Evolutionary conservation across 73 alveolate species (phyloP).

Genomic region (Tetrahymena thermophila): DNA sequence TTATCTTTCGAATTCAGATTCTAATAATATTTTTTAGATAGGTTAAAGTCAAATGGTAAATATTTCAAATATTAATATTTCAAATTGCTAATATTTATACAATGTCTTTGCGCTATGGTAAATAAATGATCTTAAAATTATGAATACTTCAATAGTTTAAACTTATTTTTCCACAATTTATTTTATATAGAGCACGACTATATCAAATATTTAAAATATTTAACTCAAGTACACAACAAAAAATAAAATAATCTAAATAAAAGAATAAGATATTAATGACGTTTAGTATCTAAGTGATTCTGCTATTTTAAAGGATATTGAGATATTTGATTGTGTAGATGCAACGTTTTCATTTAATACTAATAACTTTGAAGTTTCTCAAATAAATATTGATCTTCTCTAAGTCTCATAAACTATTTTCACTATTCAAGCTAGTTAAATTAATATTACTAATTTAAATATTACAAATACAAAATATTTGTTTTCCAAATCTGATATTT

Average conservation of each 20-base stretch:
- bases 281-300: not conserved
- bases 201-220: not conserved
- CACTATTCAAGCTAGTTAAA: not conserved
- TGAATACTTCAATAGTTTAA: too few species aligned
- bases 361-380: not conserved
- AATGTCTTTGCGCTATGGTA: too few species aligned
- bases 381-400: not conserved
- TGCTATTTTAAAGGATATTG: too few species aligned
- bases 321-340: not conserved
- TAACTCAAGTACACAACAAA: not conserved
- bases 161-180: not conserved
- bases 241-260: too few species aligned
- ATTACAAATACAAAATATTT: not conserved
- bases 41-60: not conserved
- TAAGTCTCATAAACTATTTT: not conserved
- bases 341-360: not conserved
- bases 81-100: not conserved
- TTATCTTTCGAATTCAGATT: not conserved
- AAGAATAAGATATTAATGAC: not conserved
- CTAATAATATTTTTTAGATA: not conserved
- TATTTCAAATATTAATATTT: not conserved
- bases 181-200: not conserved
- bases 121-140: not conserved
- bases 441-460: too few species aligned
- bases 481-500: not conserved